Evolutionary conservation across 2,329 filamentous ascomycete genomes (phyloP).

Genomic region (Hypoxylon sp.): DNA sequence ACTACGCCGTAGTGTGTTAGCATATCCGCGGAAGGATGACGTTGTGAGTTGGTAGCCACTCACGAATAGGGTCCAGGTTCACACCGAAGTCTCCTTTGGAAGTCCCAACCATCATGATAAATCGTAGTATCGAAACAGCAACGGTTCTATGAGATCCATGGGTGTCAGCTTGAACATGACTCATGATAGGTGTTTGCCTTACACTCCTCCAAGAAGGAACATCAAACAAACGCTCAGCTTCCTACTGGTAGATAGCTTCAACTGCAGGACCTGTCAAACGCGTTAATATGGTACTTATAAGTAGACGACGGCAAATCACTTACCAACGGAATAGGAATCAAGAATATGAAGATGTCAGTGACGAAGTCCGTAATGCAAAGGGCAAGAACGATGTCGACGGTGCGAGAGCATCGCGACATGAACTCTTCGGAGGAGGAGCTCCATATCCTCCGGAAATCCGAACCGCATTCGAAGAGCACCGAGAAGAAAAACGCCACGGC

Average conservation of each 20-base stretch:
- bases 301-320: neutral
- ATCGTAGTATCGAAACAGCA: slow-evolving; percentile 25
- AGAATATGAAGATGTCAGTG: slow-evolving; percentile 35
- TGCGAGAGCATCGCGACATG: slow-evolving; percentile 18
- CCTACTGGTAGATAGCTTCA: slow-evolving; percentile 16
- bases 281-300: neutral
- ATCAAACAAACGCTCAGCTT: slow-evolving; percentile 29
- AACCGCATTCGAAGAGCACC: slow-evolving; percentile 36
- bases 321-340: slow-evolving; percentile 42
- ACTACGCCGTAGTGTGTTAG: slow-evolving; percentile 11
- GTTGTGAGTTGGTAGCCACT: slow-evolving; percentile 3
- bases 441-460: slow-evolving; percentile 38
- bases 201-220: slow-evolving; percentile 35
- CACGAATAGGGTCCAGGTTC: slow-evolving; percentile 29
- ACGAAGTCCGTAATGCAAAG: slow-evolving; percentile 41
- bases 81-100: slow-evolving; percentile 17
- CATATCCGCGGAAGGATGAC: neutral
- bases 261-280: slow-evolving; percentile 14
- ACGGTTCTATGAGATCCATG: slow-evolving; percentile 16
- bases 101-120: slow-evolving; percentile 32
- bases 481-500: slow-evolving; percentile 38
- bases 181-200: neutral
- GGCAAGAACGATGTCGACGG: slow-evolving; percentile 14
- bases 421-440: slow-evolving; percentile 18
- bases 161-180: slow-evolving; percentile 9